Conservation (phyloP, 352 stramenopile genomes). For the Globisporangium emineosum region DNA sequence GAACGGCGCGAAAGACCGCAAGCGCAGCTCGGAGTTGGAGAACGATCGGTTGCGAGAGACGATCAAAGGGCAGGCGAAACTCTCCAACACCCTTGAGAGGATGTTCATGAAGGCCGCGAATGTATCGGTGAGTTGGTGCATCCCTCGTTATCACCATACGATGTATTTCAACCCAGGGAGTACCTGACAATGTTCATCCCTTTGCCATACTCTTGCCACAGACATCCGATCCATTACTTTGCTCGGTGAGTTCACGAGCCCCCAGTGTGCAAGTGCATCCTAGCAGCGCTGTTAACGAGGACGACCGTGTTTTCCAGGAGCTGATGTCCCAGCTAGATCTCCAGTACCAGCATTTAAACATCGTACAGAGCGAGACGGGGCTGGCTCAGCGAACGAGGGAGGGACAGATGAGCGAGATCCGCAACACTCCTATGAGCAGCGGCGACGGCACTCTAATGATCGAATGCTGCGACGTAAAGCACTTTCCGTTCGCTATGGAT, state of each 20-base stretch:
- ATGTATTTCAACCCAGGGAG: background rate
- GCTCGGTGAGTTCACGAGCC: background rate
- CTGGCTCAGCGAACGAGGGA: background rate
- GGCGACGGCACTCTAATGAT: background rate
- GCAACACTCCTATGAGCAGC: background rate
- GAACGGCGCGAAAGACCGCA: slow-evolving; percentile 49
- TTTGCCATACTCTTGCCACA: background rate
- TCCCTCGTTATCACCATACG: background rate
- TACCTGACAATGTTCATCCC: background rate
- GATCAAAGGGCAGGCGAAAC: slow-evolving; percentile 42
- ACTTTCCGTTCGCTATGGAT: background rate
- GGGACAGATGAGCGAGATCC: background rate
- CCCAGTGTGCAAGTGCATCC: background rate
- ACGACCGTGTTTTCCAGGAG: background rate
- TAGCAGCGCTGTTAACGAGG: background rate
- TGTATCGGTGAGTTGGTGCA: slow-evolving; percentile 3
- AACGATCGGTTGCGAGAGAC: slow-evolving; percentile 45
- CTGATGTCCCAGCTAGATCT: background rate
- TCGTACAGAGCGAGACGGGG: background rate
- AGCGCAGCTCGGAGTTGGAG: slow-evolving; percentile 55
- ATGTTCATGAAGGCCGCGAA: slow-evolving; percentile 41
- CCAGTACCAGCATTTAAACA: background rate
- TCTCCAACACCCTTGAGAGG: slow-evolving; percentile 44
- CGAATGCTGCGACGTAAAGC: background rate
- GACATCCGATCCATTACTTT: background rate